phyloP scores from a whole-genome alignment of 2,329 filamentous ascomycete genomes.

The Diplodia corticola region DNA sequence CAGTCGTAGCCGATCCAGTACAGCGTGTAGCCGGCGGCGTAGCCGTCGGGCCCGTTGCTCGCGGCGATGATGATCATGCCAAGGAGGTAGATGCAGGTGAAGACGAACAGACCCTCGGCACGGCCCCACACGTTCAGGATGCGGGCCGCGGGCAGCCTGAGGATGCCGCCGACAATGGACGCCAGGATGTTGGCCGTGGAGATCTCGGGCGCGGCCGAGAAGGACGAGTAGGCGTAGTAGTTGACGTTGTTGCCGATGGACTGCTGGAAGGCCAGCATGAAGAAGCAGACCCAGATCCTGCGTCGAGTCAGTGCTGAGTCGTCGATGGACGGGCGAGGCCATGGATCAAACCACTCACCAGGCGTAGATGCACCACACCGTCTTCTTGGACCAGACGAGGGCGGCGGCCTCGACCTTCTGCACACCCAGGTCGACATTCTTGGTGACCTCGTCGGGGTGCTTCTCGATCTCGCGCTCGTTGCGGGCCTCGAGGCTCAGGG shows the following conservation, averaged over 20 bases:
- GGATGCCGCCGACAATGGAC: constrained; percentile 40
- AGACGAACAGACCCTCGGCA: constrained; percentile 42
- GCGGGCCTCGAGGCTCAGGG: constrained; percentile 32
- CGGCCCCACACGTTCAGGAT: constrained; percentile 45
- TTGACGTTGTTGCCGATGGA: constrained; percentile 43
- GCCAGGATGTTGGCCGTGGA: constrained; percentile 40
- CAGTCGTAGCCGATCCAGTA: constrained; percentile 64
- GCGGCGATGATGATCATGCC: constrained; percentile 67
- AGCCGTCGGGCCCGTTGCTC: constrained; percentile 60
- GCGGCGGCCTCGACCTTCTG: constrained; percentile 45
- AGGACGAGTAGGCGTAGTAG: constrained; percentile 42
- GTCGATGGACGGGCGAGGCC: too few relatives aligned
- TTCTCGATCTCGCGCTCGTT: constrained; percentile 34
- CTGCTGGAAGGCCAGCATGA: constrained; percentile 52
- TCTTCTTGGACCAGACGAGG: constrained; percentile 41
- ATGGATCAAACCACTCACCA: constrained; percentile 33
- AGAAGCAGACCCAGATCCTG: constrained; percentile 51
- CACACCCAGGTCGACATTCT: constrained; percentile 40
- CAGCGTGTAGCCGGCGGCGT: constrained; percentile 65
- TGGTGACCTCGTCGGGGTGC: constrained; percentile 32
- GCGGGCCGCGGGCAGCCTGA: constrained; percentile 43
- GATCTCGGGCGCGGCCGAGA: constrained; percentile 37
- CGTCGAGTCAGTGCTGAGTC: too few relatives aligned
- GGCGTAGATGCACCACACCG: constrained; percentile 41
- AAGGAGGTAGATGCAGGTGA: constrained; percentile 40